These are phyloP conservation scores for Talaromyces nanjingensis DNA, from an alignment of 495 filamentous ascomycete species.

Conservation along the genomic window DNA sequence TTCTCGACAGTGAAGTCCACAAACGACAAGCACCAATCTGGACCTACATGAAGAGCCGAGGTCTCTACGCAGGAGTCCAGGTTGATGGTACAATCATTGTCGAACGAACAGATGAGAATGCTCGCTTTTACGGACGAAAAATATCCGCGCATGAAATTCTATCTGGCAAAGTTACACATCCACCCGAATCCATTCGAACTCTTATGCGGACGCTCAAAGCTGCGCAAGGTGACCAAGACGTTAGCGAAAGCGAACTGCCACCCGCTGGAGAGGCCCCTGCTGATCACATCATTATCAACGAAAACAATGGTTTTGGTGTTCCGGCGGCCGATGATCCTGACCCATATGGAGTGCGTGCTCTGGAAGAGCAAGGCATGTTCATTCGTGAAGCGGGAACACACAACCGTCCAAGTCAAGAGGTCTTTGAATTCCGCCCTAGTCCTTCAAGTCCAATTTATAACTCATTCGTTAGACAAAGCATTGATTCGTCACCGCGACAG, in stretches of 20 bases:
- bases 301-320: conserved; percentile 56
- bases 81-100: conserved; percentile 79
- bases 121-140: conserved; percentile 70
- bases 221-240: conserved; percentile 70
- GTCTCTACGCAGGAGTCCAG: conserved; percentile 74
- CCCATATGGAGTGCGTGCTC: conserved; percentile 78
- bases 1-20: conserved; percentile 67
- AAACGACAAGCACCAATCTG: conserved; percentile 68
- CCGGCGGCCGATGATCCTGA: conserved; percentile 71
- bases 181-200: conserved; percentile 54
- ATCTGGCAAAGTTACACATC: conserved; percentile 66
- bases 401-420: conserved; percentile 57
- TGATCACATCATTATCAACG: conserved; percentile 55
- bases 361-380: conserved; percentile 77
- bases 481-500: conserved; percentile 50
- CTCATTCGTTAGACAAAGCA: conserved; percentile 60
- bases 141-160: conserved; percentile 75
- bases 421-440: conserved; percentile 73
- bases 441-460: conserved; percentile 70
- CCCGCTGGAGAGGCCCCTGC: conserved; percentile 61
- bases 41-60: conserved; percentile 83
- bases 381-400: conserved; percentile 79
- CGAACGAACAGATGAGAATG: conserved; percentile 84
- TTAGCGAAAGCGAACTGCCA: conserved; percentile 51
- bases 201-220: conserved; percentile 77